Evolutionary conservation across 805 yeast species (phyloP).

Genomic region (Ogataea paradorogensis): DNA sequence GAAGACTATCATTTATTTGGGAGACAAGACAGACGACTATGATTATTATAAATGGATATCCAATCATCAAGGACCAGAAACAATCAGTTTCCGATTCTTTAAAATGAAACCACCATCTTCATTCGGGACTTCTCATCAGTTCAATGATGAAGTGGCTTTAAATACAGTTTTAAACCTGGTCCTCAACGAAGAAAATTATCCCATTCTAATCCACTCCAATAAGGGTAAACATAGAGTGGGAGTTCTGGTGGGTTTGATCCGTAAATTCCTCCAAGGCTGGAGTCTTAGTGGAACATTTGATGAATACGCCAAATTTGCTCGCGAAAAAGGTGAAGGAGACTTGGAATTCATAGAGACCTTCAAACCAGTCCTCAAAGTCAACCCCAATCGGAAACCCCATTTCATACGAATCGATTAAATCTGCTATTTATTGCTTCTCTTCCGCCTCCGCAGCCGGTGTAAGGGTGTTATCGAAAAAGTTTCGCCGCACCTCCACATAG

Average conservation of each 20-base stretch:
- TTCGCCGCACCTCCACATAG: slow-evolving; percentile 94
- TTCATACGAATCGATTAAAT: slow-evolving; percentile 42
- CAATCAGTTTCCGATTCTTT: slow-evolving; percentile 55
- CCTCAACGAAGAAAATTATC: slow-evolving; percentile 68
- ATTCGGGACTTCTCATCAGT: slow-evolving; percentile 56
- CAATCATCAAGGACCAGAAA: slow-evolving; percentile 23
- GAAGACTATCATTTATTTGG: slow-evolving; percentile 77
- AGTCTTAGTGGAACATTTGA: slow-evolving; percentile 88
- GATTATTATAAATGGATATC: slow-evolving; percentile 72
- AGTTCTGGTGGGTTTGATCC: slow-evolving; percentile 84
- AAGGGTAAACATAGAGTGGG: slow-evolving; percentile 98
- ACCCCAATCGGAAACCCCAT: slow-evolving; percentile 51
- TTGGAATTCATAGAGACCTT: slow-evolving; percentile 85
- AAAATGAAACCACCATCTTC: slow-evolving; percentile 56
- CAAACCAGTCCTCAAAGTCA: slow-evolving; percentile 56
- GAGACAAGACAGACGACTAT: slow-evolving; percentile 65
- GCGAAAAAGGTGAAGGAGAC: slow-evolving; percentile 91
- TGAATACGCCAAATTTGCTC: slow-evolving; percentile 89
- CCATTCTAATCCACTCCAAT: slow-evolving; percentile 86
- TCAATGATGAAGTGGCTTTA: slow-evolving; percentile 57
- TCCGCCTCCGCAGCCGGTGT: background rate
- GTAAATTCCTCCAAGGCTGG: slow-evolving; percentile 91
- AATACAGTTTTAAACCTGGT: slow-evolving; percentile 54
- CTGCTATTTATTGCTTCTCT: background rate
- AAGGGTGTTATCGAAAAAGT: slow-evolving; percentile 51